phyloP scores from a whole-genome alignment of 1,139 yeast species.

The Lodderomyces theae region DNA sequence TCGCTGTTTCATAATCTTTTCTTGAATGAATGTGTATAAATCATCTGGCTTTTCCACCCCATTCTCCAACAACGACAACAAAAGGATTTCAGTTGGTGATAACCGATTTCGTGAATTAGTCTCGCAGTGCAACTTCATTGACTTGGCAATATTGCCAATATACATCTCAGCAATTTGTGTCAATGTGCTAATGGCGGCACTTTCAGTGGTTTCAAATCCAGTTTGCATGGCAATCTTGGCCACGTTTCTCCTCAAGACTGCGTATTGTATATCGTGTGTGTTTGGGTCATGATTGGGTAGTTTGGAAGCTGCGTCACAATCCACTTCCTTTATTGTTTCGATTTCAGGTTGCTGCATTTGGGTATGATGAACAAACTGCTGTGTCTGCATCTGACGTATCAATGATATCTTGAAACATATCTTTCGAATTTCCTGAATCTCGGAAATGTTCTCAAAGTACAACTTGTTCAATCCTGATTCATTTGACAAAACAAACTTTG shows the following conservation, averaged over 20 bases:
- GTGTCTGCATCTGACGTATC: slow-evolving; percentile 89
- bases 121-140: slow-evolving; percentile 70
- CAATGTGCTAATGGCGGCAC: slow-evolving; percentile 72
- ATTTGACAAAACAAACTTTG: slow-evolving; percentile 33
- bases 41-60: slow-evolving; percentile 82
- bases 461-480: slow-evolving; percentile 60
- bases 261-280: slow-evolving; percentile 57
- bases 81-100: slow-evolving; percentile 47
- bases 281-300: slow-evolving; percentile 63
- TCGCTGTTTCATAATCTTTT: slow-evolving; percentile 68
- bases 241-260: slow-evolving; percentile 65
- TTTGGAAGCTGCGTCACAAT: slow-evolving; percentile 76
- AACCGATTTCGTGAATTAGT: slow-evolving; percentile 51
- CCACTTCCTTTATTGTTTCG: slow-evolving; percentile 60
- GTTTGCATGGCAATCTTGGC: slow-evolving; percentile 86
- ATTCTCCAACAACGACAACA: slow-evolving; percentile 71
- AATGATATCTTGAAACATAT: slow-evolving; percentile 86
- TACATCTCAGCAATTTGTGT: slow-evolving; percentile 84
- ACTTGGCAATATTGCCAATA: slow-evolving; percentile 67
- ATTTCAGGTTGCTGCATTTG: slow-evolving; percentile 71
- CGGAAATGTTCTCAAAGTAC: slow-evolving; percentile 62
- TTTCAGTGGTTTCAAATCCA: slow-evolving; percentile 86
- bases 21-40: slow-evolving; percentile 70
- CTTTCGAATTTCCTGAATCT: slow-evolving; percentile 85
- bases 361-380: slow-evolving; percentile 69